Percentiles rank a stretch among this genome's conserved stretches.
phyloP scores from a whole-genome alignment of 208 protist genomes.

The Strigomonas oncopelti region DNA sequence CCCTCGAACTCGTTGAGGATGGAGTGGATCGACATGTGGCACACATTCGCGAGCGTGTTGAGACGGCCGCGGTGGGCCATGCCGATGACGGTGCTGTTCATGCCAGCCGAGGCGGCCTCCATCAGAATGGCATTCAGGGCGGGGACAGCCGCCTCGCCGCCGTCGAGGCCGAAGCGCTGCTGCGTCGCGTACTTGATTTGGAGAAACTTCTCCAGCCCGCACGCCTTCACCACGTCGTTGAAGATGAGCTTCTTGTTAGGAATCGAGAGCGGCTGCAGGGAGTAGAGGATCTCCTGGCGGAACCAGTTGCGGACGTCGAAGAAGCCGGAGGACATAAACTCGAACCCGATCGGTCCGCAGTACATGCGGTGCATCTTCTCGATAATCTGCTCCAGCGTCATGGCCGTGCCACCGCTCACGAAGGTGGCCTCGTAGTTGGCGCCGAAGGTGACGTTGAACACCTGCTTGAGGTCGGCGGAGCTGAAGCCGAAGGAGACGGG shows the following conservation, averaged over 20 bases:
- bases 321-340: conserved; percentile 96
- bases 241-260: conserved; percentile 69
- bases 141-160: conserved; percentile 95
- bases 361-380: conserved; percentile 79
- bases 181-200: conserved; percentile 91
- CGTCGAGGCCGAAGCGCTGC: conserved; percentile 97
- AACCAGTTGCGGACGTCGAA: conserved; percentile 95
- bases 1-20: conserved; percentile 92
- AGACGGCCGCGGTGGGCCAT: conserved; percentile 98
- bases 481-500: conserved; percentile 79
- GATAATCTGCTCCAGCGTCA: conserved; percentile 78
- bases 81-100: conserved; percentile 92
- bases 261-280: conserved; percentile 38
- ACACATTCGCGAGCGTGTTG: conserved; percentile 96
- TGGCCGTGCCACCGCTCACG: conserved; percentile 59
- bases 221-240: conserved; percentile 85
- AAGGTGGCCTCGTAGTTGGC: conserved; percentile 72
- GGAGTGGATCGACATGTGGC: conserved; percentile 88
- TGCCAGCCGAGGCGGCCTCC: conserved; percentile 73
- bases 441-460: conserved; percentile 81
- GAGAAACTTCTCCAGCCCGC: conserved; percentile 92
- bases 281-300: conserved; percentile 83
- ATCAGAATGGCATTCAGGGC: conserved; percentile 92
- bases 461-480: conserved; percentile 60
- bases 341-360: conserved; percentile 90